Evolutionary conservation across 2,329 filamentous ascomycete species (phyloP), one percentile per base, ranked within the genome.

Genomic region (Apiospora pterosperma): DNA sequence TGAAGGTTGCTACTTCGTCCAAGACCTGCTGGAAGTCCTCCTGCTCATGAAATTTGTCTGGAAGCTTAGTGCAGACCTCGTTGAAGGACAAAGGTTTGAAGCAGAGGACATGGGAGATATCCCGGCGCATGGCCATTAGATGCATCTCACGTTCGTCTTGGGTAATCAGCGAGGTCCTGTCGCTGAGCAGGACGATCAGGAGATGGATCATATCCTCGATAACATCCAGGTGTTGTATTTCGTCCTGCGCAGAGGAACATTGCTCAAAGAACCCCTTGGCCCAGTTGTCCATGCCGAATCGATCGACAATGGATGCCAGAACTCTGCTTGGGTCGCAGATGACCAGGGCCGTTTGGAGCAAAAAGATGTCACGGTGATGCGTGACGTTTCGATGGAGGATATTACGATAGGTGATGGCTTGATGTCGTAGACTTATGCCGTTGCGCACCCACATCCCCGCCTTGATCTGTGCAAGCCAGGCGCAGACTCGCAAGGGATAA

Each of bases 361-460:
- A 85, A 76, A 98, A 97, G 55, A 99, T 92, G 74, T 99, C 96
- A 65, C 96, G 88, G 72, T 97, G 95, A 73, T 97, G 95, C 1
- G 93, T 93, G 23, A 97, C 92, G 76, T 99, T 96, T 69, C 96
- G 86, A 72, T 96, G 92, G 12, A 89, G 88, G 16, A 97, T 93
- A 44, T 93, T 94, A 19, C 93, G 90, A 75, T 99, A 99, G 21
- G 94, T 96, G 62, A 91, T 91, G 75, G 96, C 96, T 77, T 99
- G 96, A 76, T 99, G 96, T 42, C 95, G 89, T 62, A 99, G 85
- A 72, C 95, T 98, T 74, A 99, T 93, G 2, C 96, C 96, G 74
- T 99, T 99, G 64, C 96, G 89, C 68, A 99, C 95, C 96, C 96
- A 99, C 89, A 98, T 97, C 62, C 93, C 92, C 21, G 95, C 93